These are phyloP conservation scores for Penicillium bovifimosum DNA, from an alignment of 495 filamentous ascomycete genomes.

Conservation along the genomic window DNA sequence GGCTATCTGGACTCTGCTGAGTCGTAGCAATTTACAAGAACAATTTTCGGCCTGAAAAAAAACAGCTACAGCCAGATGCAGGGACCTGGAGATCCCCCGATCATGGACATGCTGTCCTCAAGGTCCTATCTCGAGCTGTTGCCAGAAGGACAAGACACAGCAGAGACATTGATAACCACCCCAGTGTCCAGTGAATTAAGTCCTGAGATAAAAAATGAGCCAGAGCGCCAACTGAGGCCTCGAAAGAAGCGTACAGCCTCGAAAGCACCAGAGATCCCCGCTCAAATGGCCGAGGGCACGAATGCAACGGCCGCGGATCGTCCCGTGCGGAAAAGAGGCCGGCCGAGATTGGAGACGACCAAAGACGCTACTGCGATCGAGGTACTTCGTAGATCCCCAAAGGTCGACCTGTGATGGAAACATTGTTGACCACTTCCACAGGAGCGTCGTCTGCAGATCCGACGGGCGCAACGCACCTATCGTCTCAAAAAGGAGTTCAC, in stretches of 20 bases:
- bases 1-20: neutral
- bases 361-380: slow-evolving; percentile 25
- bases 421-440: slow-evolving; percentile 7
- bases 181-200: neutral
- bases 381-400: slow-evolving; percentile 5
- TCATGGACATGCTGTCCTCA: slow-evolving; percentile 10
- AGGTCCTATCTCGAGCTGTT: slow-evolving; percentile 19
- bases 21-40: neutral
- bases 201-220: slow-evolving; percentile 1
- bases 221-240: slow-evolving; percentile 8
- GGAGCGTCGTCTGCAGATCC: slow-evolving; percentile 73
- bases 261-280: slow-evolving; percentile 12
- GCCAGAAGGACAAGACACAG: neutral
- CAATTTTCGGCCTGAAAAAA: neutral
- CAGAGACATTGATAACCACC: neutral
- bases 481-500: slow-evolving; percentile 78
- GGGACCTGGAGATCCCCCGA: neutral
- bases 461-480: slow-evolving; percentile 81
- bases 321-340: slow-evolving; percentile 22
- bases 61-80: neutral
- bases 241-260: neutral
- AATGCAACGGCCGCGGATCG: slow-evolving; percentile 9
- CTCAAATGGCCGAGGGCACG: neutral
- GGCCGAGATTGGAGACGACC: slow-evolving; percentile 17
- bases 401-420: neutral